Conservation (phyloP, 2,329 filamentous ascomycete genomes). For the Pseudocercospora fuligena region DNA sequence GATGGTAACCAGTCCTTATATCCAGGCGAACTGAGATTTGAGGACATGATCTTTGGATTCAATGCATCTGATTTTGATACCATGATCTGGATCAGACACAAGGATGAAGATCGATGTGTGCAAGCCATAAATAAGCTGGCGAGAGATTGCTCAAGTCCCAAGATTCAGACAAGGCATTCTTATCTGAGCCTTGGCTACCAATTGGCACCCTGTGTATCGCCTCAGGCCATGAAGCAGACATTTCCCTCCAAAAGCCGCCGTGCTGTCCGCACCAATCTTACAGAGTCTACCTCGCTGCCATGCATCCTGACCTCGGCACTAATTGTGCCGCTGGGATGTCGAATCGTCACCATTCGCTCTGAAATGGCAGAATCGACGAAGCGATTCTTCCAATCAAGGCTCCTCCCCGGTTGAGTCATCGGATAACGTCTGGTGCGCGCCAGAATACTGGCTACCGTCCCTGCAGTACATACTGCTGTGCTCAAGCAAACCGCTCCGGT, state of each 20-base stretch:
- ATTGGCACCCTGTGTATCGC: not conserved
- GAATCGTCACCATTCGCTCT: slow-evolving; percentile 30
- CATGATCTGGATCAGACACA: slow-evolving; percentile 2
- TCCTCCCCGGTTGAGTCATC: not conserved
- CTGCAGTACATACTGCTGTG: slow-evolving; percentile 38
- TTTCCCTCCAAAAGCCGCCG: slow-evolving; percentile 32
- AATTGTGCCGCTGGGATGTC: slow-evolving; percentile 38
- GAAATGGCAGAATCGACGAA: slow-evolving; percentile 11
- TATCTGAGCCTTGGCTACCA: too few relatives aligned
- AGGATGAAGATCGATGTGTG: not conserved
- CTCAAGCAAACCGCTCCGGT: slow-evolving; percentile 42
- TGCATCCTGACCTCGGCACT: slow-evolving; percentile 34
- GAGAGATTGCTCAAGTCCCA: too few relatives aligned
- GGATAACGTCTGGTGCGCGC: not conserved
- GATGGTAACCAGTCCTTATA: not conserved
- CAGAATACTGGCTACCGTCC: slow-evolving; percentile 35
- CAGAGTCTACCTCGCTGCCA: slow-evolving; percentile 33
- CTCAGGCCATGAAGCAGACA: slow-evolving; percentile 28
- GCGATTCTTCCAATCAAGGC: not conserved
- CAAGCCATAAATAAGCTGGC: too few relatives aligned
- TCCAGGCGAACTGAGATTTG: slow-evolving; percentile 23
- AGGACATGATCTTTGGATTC: slow-evolving; percentile 43
- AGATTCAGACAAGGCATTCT: too few relatives aligned
- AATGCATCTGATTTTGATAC: slow-evolving; percentile 37
- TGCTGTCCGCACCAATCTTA: slow-evolving; percentile 31